Evolutionary conservation across 2,329 filamentous ascomycete species (phyloP).

Genomic region (Epicoccum sorghinum): DNA sequence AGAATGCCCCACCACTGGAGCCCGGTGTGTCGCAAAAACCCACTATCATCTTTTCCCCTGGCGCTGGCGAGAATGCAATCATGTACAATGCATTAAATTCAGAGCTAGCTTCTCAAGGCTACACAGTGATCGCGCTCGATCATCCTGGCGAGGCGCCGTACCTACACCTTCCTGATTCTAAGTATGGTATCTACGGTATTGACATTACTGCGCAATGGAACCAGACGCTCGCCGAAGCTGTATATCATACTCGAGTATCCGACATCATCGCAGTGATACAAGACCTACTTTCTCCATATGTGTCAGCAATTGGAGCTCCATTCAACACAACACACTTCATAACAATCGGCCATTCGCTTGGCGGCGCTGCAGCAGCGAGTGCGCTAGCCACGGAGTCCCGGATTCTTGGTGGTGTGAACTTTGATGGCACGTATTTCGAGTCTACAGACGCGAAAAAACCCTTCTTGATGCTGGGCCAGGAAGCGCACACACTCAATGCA

Average conservation of each 20-base stretch:
- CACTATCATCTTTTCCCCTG: conserved; percentile 27
- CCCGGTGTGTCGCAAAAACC: conserved; percentile 6
- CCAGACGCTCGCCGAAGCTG: not conserved
- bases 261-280: conserved; percentile 19
- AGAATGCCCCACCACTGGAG: conserved; percentile 18
- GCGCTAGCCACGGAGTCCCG: conserved; percentile 8
- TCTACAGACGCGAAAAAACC: conserved; percentile 24
- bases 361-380: conserved; percentile 20
- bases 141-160: conserved; percentile 28
- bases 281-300: not conserved
- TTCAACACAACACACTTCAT: conserved; percentile 23
- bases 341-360: conserved; percentile 24
- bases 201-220: not conserved
- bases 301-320: not conserved
- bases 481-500: conserved; percentile 20
- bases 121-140: conserved; percentile 21
- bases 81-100: conserved; percentile 16
- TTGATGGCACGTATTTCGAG: conserved; percentile 27
- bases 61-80: conserved; percentile 21
- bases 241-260: conserved; percentile 8
- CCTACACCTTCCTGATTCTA: conserved; percentile 21
- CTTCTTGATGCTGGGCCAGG: conserved; percentile 25
- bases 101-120: conserved; percentile 18
- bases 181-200: conserved; percentile 1
- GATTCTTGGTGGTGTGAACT: conserved; percentile 25